Conservation (phyloP, 345 rosid species). For the Reutealis trisperma region DNA sequence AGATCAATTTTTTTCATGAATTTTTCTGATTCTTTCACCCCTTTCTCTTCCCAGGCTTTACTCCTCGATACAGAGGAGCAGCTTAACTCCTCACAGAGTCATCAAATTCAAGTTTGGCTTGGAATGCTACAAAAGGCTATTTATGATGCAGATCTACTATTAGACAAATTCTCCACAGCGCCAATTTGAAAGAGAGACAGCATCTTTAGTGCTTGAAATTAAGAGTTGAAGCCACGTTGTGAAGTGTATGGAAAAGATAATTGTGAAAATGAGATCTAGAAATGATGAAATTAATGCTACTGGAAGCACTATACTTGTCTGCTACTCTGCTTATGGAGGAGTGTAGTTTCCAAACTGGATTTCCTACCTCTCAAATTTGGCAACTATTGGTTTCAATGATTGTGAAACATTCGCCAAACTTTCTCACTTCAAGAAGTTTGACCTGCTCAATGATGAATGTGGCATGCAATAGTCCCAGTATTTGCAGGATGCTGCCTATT, state of each 20-base stretch:
- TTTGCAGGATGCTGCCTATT: no score
- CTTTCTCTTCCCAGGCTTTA: not conserved
- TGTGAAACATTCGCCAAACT: not conserved
- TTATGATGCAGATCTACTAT: conserved; percentile 38
- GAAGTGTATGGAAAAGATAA: not conserved
- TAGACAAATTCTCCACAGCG: conserved; percentile 29
- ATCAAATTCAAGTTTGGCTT: conserved; percentile 21
- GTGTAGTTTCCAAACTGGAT: conserved; percentile 17
- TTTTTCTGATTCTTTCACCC: no score
- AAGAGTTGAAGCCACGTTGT: not conserved
- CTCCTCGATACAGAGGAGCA: conserved; percentile 8
- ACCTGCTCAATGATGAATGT: no score
- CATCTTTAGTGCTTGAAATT: not conserved
- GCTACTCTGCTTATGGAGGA: not conserved
- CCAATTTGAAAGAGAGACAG: not conserved
- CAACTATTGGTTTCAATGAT: not conserved
- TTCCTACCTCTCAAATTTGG: conserved; percentile 10
- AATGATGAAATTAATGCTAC: not conserved
- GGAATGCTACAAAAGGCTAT: conserved; percentile 21
- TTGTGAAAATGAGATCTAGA: not conserved
- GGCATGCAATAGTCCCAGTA: no score
- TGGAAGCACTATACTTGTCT: not conserved
- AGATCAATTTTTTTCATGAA: no score
- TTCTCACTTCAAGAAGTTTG: no score
- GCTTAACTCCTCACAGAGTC: not conserved